These are phyloP conservation scores for Tagetes patula DNA, from an alignment of 129 eudicot genomes.

Conservation along the genomic window DNA sequence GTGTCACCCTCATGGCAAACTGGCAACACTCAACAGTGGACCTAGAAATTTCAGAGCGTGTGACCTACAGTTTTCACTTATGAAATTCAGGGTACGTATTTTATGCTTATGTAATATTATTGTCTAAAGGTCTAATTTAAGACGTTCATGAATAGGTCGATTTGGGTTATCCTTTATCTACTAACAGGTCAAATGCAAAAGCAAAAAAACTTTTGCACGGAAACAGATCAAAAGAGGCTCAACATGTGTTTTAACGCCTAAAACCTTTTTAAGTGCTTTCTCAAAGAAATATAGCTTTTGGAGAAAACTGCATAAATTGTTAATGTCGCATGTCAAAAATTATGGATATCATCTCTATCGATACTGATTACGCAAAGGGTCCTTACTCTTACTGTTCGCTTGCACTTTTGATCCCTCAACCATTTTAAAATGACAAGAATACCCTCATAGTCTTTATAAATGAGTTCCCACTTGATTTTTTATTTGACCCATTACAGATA, in stretches of 20 bases:
- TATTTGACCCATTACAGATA: neutral
- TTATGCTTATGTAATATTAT: neutral
- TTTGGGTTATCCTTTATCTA: neutral
- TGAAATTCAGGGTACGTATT: neutral
- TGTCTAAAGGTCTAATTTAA: too few relatives aligned
- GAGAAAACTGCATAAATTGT: neutral
- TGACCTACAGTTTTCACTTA: too few relatives aligned
- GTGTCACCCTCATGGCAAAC: neutral
- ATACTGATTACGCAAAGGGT: neutral
- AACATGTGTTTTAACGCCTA: neutral
- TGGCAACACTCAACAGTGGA: neutral
- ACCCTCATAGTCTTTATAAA: too few relatives aligned
- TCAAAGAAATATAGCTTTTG: neutral
- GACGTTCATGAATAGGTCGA: neutral
- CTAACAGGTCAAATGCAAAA: neutral
- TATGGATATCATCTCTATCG: neutral
- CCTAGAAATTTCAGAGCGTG: neutral
- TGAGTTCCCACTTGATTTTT: neutral
- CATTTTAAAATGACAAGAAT: too few relatives aligned
- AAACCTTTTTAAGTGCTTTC: neutral
- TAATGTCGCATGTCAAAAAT: neutral
- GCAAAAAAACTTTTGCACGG: neutral
- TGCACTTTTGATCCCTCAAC: too few relatives aligned
- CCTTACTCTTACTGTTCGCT: too few relatives aligned
- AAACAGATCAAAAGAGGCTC: neutral